Conservation (phyloP, 2,329 filamentous ascomycete species). For the Meredithiella fracta region DNA sequence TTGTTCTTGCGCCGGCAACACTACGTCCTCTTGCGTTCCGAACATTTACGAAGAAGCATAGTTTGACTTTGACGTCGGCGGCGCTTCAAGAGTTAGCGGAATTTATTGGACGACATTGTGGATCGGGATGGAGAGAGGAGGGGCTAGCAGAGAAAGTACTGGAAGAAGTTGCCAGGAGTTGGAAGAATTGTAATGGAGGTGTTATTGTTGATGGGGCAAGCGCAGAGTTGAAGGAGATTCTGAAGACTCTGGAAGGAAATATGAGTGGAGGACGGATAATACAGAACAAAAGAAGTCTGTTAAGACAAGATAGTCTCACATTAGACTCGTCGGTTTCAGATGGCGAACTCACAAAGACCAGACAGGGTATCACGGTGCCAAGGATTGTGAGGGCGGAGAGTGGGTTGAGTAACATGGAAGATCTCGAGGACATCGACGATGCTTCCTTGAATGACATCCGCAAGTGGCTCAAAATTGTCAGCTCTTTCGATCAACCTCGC, state of each 20-base stretch:
- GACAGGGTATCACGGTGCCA: constrained; percentile 28
- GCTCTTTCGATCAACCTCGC: constrained; percentile 72
- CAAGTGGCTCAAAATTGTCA: constrained; percentile 69
- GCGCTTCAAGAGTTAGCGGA: constrained; percentile 69
- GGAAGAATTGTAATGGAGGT: constrained; percentile 79
- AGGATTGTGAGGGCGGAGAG: constrained; percentile 35
- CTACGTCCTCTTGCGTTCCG: constrained; percentile 83
- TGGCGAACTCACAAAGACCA: constrained; percentile 35
- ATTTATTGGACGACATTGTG: constrained; percentile 87
- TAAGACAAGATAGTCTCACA: constrained; percentile 47
- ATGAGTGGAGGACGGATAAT: constrained; percentile 72
- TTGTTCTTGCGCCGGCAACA: constrained; percentile 73
- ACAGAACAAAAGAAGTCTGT: constrained; percentile 34
- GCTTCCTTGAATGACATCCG: constrained; percentile 46
- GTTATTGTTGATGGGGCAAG: constrained; percentile 78
- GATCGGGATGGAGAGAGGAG: constrained; percentile 90
- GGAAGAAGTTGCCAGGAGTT: constrained; percentile 77
- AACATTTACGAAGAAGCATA: constrained; percentile 95
- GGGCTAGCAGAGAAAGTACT: constrained; percentile 82
- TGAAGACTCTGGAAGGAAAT: constrained; percentile 69
- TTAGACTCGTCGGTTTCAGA: constrained; percentile 36
- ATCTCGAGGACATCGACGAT: constrained; percentile 44
- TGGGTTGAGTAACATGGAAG: constrained; percentile 40
- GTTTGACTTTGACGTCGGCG: constrained; percentile 75
- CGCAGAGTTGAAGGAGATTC: constrained; percentile 60